phyloP scores from a whole-genome alignment of 257 asterid genomes.

The Mentha longifolia region DNA sequence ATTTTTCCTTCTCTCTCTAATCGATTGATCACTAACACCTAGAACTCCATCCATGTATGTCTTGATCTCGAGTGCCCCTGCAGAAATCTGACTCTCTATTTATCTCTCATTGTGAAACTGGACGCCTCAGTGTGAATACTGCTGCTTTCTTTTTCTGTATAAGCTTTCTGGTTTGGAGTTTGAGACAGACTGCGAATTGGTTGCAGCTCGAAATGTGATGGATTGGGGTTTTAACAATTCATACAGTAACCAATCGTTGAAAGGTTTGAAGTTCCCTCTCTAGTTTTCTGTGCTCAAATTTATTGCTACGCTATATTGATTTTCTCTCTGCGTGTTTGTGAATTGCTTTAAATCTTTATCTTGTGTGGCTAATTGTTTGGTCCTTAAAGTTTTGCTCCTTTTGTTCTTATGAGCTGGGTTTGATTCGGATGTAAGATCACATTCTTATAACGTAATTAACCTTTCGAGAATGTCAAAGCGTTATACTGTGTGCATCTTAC shows the following conservation, averaged over 20 bases:
- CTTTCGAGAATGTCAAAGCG: neutral
- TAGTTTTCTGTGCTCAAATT: neutral
- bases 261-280: conserved; percentile 48
- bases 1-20: conserved; percentile 19
- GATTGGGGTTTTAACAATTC: conserved; percentile 69
- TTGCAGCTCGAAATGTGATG: conserved; percentile 57
- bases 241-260: conserved; percentile 48
- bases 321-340: neutral
- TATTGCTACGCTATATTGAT: neutral
- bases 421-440: neutral
- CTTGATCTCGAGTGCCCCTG: conserved; percentile 34
- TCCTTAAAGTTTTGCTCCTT: neutral
- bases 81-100: conserved; percentile 15
- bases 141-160: conserved; percentile 7
- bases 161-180: conserved; percentile 9
- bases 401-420: neutral
- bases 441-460: neutral
- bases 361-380: too few species aligned
- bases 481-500: neutral
- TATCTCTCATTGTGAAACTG: neutral
- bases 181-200: conserved; percentile 42
- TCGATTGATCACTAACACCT: conserved; percentile 23
- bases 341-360: neutral
- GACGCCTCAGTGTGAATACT: neutral
- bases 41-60: conserved; percentile 17